These are phyloP conservation scores for Diutina rugosa DNA, from an alignment of 1,139 yeast genomes.

Conservation along the genomic window DNA sequence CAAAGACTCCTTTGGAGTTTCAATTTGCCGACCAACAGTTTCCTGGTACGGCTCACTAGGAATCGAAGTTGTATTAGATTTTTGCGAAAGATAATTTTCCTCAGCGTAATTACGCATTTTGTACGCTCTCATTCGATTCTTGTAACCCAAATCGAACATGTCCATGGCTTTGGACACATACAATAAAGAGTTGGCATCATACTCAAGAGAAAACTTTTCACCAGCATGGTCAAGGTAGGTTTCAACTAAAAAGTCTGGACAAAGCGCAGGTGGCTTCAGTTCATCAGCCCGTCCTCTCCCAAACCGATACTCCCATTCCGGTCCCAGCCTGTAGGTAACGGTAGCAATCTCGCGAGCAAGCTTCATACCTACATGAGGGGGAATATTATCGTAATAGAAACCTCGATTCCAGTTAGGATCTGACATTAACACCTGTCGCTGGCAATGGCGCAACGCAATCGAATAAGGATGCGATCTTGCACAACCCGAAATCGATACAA, in stretches of 20 bases:
- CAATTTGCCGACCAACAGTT: constrained; percentile 19
- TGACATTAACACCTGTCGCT: constrained; percentile 85
- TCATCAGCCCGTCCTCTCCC: constrained; percentile 85
- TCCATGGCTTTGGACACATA: constrained; percentile 94
- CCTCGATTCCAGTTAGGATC: constrained; percentile 95
- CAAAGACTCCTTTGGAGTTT: constrained; percentile 39
- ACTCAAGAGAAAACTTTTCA: constrained; percentile 81
- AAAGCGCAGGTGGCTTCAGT: constrained; percentile 65
- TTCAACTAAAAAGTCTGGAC: constrained; percentile 88
- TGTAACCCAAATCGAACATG: constrained; percentile 64
- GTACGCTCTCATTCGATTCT: constrained; percentile 30
- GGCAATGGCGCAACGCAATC: constrained; percentile 87
- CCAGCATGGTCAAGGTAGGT: constrained; percentile 92
- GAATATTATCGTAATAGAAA: constrained; percentile 62
- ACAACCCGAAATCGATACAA: constrained; percentile 78
- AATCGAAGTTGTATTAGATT: constrained; percentile 5
- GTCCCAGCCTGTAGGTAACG: constrained; percentile 88
- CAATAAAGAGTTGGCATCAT: constrained; percentile 80
- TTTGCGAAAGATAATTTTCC: constrained; percentile 1
- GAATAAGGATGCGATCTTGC: constrained; percentile 92
- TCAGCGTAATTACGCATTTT: constrained; percentile 26
- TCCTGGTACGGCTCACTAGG: constrained; percentile 36
- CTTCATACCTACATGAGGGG: constrained; percentile 94
- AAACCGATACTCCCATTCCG: constrained; percentile 91
- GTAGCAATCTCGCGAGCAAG: constrained; percentile 90